Evolutionary conservation across 2,329 filamentous ascomycete species (phyloP), one percentile per base, ranked within the genome.

Genomic region (Chaetomiaceae sp.): DNA sequence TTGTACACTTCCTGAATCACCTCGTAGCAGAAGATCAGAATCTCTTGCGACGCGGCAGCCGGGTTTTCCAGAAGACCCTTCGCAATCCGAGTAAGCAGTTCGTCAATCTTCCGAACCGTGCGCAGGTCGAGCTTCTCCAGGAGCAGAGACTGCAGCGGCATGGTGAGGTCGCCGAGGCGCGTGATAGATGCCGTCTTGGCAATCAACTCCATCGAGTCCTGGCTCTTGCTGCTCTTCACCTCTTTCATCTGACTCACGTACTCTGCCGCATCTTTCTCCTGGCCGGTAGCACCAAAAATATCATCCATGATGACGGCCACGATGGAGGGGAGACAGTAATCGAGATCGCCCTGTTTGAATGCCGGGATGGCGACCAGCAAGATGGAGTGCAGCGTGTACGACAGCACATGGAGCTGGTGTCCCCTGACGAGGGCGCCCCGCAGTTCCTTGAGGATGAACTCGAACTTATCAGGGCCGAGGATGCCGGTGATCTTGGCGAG

Each of bases 161-260:
- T 75, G 41, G 96, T 75, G 4, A 98, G 78, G 40, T 84, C 79
- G 38, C 84, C 81, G 6, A 97, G 75, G 47, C 83, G 80, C 42
- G 68, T 72, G 19, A 96, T 73, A 1, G 89, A 91, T 2, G 88
- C 83, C 38, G 83, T 89, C 60, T 84, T 87, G 20, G 93, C 86
- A 54, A 97, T 75, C 14, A 97, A 73, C 64, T 97, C 91, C 83
- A 97, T 94, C 0, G 93, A 95, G 62, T 98, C 94, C 60, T 90
- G 95, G 62, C 90, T 96, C 72, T 97, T 98, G 72, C 87, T 96
- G 65, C 87, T 93, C 71, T 95, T 97, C 47, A 98, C 84, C 68
- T 98, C 93, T 66, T 94, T 95, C 84, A 94, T 96, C 65, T 91
- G 86, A 62, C 83, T 95, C 46, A 85, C 84, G 63, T 98, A 98